Evolutionary conservation across 345 rosid species (phyloP).

Genomic region (Bruguiera sexangula): DNA sequence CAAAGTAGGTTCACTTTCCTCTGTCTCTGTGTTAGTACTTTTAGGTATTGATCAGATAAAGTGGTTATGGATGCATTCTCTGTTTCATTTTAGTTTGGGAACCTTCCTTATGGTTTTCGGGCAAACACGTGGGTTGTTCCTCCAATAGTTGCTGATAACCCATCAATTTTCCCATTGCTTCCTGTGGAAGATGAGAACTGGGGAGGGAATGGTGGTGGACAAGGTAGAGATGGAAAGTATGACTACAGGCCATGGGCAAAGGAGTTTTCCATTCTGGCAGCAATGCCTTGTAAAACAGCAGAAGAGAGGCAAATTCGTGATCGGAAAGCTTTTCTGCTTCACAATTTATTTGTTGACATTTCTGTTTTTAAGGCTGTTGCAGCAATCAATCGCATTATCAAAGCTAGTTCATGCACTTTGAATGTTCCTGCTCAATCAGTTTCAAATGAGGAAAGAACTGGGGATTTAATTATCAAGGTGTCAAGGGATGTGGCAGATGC

Average conservation of each 20-base stretch:
- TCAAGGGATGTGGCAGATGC: conserved; percentile 29
- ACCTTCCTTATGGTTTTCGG: conserved; percentile 38
- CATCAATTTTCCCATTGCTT: conserved; percentile 28
- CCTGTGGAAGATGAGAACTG: conserved; percentile 37
- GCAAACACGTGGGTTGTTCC: conserved; percentile 39
- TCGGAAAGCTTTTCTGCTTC: conserved; percentile 32
- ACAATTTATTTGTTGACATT: conserved; percentile 34
- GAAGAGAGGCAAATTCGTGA: conserved; percentile 36
- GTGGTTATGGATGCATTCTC: neutral
- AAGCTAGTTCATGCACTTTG: conserved; percentile 6
- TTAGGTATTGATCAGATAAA: neutral
- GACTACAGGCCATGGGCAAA: conserved; percentile 34
- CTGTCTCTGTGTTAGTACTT: neutral
- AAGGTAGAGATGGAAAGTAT: conserved; percentile 28
- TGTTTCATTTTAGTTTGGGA: conserved; percentile 28
- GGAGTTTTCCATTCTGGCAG: conserved; percentile 31
- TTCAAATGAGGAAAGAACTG: conserved; percentile 24
- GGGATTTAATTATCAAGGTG: conserved; percentile 26
- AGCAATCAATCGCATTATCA: conserved; percentile 21
- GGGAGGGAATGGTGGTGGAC: conserved; percentile 38
- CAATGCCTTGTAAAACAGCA: conserved; percentile 37
- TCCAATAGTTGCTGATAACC: conserved; percentile 31
- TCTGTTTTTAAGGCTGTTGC: conserved; percentile 34
- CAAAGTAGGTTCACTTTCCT: conserved; percentile 16
- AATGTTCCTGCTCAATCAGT: conserved; percentile 11